phyloP scores from a whole-genome alignment of 2,329 filamentous ascomycete species.

The Periglandula ipomoeae region DNA sequence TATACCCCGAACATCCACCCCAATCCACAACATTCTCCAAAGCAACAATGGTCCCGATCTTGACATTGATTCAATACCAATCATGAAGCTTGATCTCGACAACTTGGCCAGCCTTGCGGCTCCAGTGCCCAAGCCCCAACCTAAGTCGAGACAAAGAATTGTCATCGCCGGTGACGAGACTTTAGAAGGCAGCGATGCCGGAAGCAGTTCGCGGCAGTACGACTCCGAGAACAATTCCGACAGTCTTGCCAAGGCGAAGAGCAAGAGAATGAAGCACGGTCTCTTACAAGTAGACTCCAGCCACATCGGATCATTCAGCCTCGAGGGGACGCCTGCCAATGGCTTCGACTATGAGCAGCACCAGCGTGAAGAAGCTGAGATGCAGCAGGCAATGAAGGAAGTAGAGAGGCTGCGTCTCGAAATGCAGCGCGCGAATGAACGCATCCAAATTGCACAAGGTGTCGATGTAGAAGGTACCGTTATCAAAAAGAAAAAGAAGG shows the following conservation, averaged over 20 bases:
- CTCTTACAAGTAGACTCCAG: slow-evolving; percentile 84
- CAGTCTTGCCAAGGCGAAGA: slow-evolving; percentile 35
- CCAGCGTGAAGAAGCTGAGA: slow-evolving; percentile 74
- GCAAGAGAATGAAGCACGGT: slow-evolving; percentile 46
- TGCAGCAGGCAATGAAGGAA: slow-evolving; percentile 79
- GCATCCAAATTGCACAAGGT: slow-evolving; percentile 62
- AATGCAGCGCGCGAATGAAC: slow-evolving; percentile 76
- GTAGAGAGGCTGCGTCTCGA: slow-evolving; percentile 79
- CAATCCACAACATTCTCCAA: slow-evolving; percentile 67
- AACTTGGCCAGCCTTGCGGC: slow-evolving; percentile 28
- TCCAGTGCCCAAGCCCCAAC: slow-evolving; percentile 23
- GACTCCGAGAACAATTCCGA: slow-evolving; percentile 46
- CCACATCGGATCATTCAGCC: slow-evolving; percentile 61
- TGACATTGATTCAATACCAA: slow-evolving; percentile 90
- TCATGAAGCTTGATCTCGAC: slow-evolving; percentile 82
- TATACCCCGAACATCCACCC: slow-evolving; percentile 59
- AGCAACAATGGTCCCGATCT: slow-evolving; percentile 67
- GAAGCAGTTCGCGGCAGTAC: slow-evolving; percentile 33
- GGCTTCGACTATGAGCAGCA: slow-evolving; percentile 54
- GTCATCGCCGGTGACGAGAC: slow-evolving; percentile 67
- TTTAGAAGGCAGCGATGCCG: slow-evolving; percentile 44
- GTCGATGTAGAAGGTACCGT: slow-evolving; percentile 56
- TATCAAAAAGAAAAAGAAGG: slow-evolving; percentile 52
- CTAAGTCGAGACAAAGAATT: slow-evolving; percentile 48
- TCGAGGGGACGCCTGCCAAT: slow-evolving; percentile 39